Evolutionary conservation across 495 filamentous ascomycete genomes (phyloP), one percentile per base, ranked within the genome.

Genomic region (Amniculicola lignicola): DNA sequence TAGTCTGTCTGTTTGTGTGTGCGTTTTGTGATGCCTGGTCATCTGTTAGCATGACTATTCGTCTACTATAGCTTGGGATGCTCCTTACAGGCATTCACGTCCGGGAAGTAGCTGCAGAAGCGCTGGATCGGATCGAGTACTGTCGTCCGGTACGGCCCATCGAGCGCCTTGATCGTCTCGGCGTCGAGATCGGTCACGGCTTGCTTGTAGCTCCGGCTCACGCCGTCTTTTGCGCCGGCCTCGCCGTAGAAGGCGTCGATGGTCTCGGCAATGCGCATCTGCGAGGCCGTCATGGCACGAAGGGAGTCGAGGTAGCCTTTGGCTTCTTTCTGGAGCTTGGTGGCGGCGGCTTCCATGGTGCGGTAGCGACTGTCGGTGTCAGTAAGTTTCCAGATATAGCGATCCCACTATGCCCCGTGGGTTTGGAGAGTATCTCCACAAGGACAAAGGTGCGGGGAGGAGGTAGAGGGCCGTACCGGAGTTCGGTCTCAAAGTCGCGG

Each of bases 231-330:
- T 31, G 94, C 87, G 25, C 94, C 94, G 0, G 91, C 88, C 56
- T 98, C 93, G 23, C 93, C 93, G 74, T 98, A 98, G 72, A 98
- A 98, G 14, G 93, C 94, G 69, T 98, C 93, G 71, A 98, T 98
- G 10, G 93, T 98, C 70, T 98, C 93, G 35, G 93, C 93, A 68
- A 98, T 98, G 56, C 94, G 87, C 93, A 98, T 97, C 69, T 98
- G 93, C 29, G 92, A 96, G 2, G 93, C 92, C 23, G 93, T 98
- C 93, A 98, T 98, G 31, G 93, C 93, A 82, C 93, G 82, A 57
- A 98, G 75, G 24, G 90, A 93, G 72, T 98, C 93, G 33, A 98
- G 75, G 69, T 98, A 98, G 52, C 93, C 93, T 70, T 95, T 96
- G 6, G 93, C 91, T 74, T 98, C 94, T 69, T 95, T 96, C 67